These are phyloP conservation scores for Aureobasidium mangrovei DNA, from an alignment of 2,329 filamentous ascomycete species.

Conservation along the genomic window DNA sequence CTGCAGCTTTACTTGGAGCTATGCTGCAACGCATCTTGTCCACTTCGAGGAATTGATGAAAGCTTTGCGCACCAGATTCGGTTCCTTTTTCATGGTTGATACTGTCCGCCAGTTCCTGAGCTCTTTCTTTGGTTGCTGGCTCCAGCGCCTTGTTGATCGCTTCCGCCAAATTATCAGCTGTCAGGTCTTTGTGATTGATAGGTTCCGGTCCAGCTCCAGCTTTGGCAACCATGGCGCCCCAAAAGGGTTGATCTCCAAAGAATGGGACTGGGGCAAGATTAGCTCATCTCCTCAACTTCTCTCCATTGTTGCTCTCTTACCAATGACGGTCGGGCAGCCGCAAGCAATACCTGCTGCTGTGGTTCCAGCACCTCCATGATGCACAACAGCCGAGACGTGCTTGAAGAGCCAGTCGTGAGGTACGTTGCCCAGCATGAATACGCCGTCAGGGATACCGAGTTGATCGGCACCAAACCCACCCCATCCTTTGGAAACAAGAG, in stretches of 20 bases:
- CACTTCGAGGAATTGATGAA: constrained; percentile 45
- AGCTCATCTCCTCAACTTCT: too few relatives aligned
- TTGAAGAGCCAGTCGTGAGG: constrained; percentile 54
- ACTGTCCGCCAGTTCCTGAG: constrained; percentile 28
- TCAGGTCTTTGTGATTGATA: constrained; percentile 35
- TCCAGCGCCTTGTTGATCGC: constrained; percentile 35
- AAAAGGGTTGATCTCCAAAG: constrained; percentile 48
- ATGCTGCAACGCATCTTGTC: constrained; percentile 59
- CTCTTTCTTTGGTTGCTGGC: constrained; percentile 26
- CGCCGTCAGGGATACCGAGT: constrained; percentile 32
- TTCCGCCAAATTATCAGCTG: constrained; percentile 30
- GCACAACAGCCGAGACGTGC: constrained; percentile 46
- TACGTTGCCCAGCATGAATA: constrained; percentile 47
- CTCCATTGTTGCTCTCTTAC: too few relatives aligned
- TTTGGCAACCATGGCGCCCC: constrained; percentile 52
- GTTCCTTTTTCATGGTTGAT: constrained; percentile 35
- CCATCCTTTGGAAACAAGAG: constrained; percentile 55
- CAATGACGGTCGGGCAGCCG: constrained; percentile 41
- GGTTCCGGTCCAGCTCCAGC: constrained; percentile 27
- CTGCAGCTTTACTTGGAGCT: constrained; percentile 56
- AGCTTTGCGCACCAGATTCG: constrained; percentile 31
- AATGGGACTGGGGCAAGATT: constrained; percentile 36
- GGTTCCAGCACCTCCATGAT: constrained; percentile 52
- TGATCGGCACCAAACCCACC: constrained; percentile 38
- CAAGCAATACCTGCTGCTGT: constrained; percentile 44